A percentile compares a stretch with the other conserved stretches of the same genome.
phyloP scores from a whole-genome alignment of 305 asterid species.

The Fraxinus angustifolia region DNA sequence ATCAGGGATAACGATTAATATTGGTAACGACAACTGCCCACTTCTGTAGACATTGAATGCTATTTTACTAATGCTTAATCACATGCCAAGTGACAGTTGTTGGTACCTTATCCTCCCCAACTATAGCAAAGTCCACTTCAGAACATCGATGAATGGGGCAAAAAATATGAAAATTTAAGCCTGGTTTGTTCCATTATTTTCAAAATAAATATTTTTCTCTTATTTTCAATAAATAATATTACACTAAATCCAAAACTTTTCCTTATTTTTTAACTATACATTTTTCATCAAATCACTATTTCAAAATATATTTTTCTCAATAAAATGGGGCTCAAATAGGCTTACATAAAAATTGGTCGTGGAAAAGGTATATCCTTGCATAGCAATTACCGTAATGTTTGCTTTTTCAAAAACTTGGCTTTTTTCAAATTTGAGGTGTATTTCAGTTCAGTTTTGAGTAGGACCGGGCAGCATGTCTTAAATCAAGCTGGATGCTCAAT shows the following conservation, averaged over 20 bases:
- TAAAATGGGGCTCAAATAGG: neutral
- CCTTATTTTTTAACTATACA: too few species aligned
- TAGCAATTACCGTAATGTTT: neutral
- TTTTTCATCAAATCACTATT: neutral
- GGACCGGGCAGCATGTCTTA: neutral
- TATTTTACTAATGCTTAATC: neutral
- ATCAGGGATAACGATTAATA: neutral
- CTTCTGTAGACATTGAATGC: conserved; percentile 27
- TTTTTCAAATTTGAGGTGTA: neutral
- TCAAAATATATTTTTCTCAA: neutral
- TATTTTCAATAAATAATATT: too few species aligned
- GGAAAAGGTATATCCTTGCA: neutral
- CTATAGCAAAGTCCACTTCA: neutral
- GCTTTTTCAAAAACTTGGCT: neutral
- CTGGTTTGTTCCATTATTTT: too few species aligned
- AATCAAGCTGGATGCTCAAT: neutral
- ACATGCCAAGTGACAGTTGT: conserved; percentile 30
- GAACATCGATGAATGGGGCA: neutral
- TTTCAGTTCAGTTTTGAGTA: neutral
- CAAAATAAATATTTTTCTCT: neutral
- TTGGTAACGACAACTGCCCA: conserved; percentile 28
- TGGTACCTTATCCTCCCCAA: conserved; percentile 14
- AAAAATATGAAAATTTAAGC: neutral
- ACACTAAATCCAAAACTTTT: neutral
- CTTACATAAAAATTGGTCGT: neutral